Base-by-base conservation (phyloP, 2,329 filamentous ascomycete genomes). In the Hypoxylon sp. region DNA sequence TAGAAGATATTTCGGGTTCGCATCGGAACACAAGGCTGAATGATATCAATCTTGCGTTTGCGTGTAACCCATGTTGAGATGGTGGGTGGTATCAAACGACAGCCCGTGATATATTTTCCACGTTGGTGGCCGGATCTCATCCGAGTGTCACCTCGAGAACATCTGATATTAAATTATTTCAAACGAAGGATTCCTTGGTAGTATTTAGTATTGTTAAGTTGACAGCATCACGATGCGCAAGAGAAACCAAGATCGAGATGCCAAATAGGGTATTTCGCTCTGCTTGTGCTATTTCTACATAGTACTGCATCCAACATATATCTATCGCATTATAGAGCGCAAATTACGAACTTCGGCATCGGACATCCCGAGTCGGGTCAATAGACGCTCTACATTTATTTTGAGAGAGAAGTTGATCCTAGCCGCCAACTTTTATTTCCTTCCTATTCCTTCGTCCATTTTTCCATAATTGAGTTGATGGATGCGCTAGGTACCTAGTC, bases 171-270 rank as follows among this genome's bases (percentile, higher is more conserved):
- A 33, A 50, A 10, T 53, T 4, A 9, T 52, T 65, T 57, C 33
- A n/a, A 29, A 22, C 31, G 62, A 59, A 65, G 54, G 62, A 63
- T 60, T 48, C 26, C 31, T 13, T 19, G 42, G 35, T 55, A 35
- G 31, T 14, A 55, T 50, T 54, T 42, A 19, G 13, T 55, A 39
- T 51, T 48, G 55, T n/a, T 42, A 57, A 61, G 39, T 64, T 53
- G 61, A 61, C 56, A 26, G 46, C 61, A 56, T 37, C 31, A 22
- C 29, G 17, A 52, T 17, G 31, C 44, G 53, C 48, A 42, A 56
- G 31, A 53, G 62, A 57, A 26, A 61, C 62, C 65, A 68, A 68
- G 65, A 65, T 35, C 22, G 51, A 39, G 57, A 65, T 61, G 44
- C 19, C 54, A 39, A 68, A 62, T 53, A 55, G 44, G 50, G 55